phyloP scores from a whole-genome alignment of 2,329 filamentous ascomycete genomes.

The Tolypocladium guangdongense region DNA sequence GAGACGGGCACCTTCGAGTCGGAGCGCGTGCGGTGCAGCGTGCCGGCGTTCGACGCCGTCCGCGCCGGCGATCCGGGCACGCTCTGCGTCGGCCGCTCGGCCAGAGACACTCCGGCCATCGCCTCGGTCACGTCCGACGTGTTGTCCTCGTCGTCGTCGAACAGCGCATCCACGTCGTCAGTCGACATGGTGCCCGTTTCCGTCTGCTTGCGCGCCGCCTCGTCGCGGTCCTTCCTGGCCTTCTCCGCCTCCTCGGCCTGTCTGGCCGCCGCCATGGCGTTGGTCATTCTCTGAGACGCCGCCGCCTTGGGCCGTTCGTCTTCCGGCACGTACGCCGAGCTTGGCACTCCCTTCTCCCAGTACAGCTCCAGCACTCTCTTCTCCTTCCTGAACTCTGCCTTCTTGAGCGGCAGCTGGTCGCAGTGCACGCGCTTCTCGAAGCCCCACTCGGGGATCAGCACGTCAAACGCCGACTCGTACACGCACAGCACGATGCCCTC shows the following conservation, averaged over 20 bases:
- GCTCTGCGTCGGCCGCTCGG: slow-evolving; percentile 86
- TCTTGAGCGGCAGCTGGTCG: slow-evolving; percentile 93
- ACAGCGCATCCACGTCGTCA: slow-evolving; percentile 88
- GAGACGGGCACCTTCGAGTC: slow-evolving; percentile 79
- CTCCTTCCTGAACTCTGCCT: slow-evolving; percentile 98
- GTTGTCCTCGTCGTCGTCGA: slow-evolving; percentile 87
- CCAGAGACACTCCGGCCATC: slow-evolving; percentile 81
- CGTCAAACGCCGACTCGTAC: slow-evolving; percentile 97
- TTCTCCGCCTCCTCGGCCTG: slow-evolving; percentile 76
- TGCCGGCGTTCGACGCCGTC: slow-evolving; percentile 54
- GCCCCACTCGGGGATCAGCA: slow-evolving; percentile 94
- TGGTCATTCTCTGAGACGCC: slow-evolving; percentile 60
- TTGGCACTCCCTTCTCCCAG: slow-evolving; percentile 99
- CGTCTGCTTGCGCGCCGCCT: slow-evolving; percentile 84
- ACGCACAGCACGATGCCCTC: slow-evolving; percentile 95
- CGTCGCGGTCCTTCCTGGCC: slow-evolving; percentile 75
- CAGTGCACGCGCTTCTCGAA: slow-evolving; percentile 99
- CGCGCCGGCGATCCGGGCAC: slow-evolving; percentile 84
- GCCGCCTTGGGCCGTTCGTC: slow-evolving; percentile 87
- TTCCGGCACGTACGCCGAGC: slow-evolving; percentile 89
- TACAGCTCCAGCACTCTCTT: slow-evolving; percentile 90
- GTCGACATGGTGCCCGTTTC: slow-evolving; percentile 91
- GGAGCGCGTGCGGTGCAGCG: slow-evolving; percentile 78
- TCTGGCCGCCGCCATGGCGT: slow-evolving; percentile 64
- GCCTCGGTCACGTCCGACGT: slow-evolving; percentile 82